Evolutionary conservation across 495 filamentous ascomycete species (phyloP), one percentile per base, ranked within the genome.

Genomic region (Letharia columbiana): DNA sequence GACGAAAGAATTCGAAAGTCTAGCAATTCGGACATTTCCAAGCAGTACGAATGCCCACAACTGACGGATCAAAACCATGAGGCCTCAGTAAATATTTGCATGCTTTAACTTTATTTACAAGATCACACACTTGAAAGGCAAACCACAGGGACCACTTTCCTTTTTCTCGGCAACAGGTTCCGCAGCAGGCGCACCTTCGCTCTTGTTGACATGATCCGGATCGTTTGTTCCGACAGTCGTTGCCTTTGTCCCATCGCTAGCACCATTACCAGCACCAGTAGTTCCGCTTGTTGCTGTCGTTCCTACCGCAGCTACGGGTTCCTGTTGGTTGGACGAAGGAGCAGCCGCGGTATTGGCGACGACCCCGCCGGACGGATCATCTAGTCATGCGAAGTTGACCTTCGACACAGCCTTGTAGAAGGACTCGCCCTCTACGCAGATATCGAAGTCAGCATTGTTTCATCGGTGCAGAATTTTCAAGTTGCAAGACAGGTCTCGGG

Each of bases 401-500:
- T 89, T 91, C 71, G 84, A 73, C 65, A 96, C 85, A 70, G 83
- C 78, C 77, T 88, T 80, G 78, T 91, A 96, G 82, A 98, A 99
- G 63, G 81, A 75, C 81, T 90, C 85, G 73, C 95, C 94, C 79
- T 98, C 23, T 28, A 28, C 23, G 23, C 23, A 28, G 23, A 28
- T 28, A 28, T 28, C 23, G 23, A 28, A 28, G 23, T 28, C 23
- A 28, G 23, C 23, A 28, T 28, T 28, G 23, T 28, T 28, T 28
- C 23, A 28, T 28, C 1, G 0, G 23, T 28, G 23, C 23, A 28
- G 23, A 28, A 28, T 28, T 28, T 28, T 28, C 23, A 28, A 28
- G 23, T 28, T 28, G 23, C 23, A 28, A 28, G 23, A 28, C 23
- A 28, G 23, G 23, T 28, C 23, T 28, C 23, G 23, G 23, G 23